Percentiles rank a stretch among this genome's conserved stretches.
Conservation (phyloP, 176 grass and related monocot species). For the Secale cereale region DNA sequence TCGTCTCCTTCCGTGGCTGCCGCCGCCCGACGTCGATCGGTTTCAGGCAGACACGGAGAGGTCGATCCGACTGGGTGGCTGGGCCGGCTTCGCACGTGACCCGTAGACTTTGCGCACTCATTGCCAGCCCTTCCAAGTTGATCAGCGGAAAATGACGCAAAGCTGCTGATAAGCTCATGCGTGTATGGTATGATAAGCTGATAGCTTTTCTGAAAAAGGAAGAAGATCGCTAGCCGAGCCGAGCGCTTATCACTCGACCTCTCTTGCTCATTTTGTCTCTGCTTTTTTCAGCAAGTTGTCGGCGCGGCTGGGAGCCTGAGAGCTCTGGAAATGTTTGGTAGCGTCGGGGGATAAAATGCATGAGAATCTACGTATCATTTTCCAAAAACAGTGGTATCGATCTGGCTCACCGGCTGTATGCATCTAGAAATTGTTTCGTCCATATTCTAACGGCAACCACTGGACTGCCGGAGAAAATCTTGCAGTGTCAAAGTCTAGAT, state of each 20-base stretch:
- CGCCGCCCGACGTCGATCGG: not conserved
- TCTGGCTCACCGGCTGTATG: no score
- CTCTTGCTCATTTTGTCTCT: no score
- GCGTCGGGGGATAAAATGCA: not conserved
- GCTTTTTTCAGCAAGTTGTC: not conserved
- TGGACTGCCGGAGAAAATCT: not conserved
- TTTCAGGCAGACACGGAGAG: not conserved
- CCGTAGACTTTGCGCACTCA: conserved; percentile 23
- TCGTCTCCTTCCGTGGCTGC: not conserved
- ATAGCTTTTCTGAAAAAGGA: conserved; percentile 20
- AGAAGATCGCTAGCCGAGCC: not conserved
- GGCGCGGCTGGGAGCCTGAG: not conserved
- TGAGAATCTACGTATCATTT: not conserved
- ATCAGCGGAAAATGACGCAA: not conserved
- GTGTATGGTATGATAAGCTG: conserved; percentile 41
- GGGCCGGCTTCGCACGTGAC: conserved; percentile 13
- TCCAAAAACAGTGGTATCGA: not conserved
- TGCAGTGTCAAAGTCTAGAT: not conserved
- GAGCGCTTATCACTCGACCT: conserved; percentile 25
- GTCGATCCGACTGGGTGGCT: not conserved
- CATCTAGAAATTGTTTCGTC: not conserved
- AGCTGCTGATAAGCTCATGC: conserved; percentile 28
- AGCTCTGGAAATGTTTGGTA: not conserved
- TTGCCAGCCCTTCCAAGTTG: conserved; percentile 13
- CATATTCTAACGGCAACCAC: not conserved